Evolutionary conservation across 2,329 filamentous ascomycete species (phyloP).

Genomic region (Cercospora janseana): DNA sequence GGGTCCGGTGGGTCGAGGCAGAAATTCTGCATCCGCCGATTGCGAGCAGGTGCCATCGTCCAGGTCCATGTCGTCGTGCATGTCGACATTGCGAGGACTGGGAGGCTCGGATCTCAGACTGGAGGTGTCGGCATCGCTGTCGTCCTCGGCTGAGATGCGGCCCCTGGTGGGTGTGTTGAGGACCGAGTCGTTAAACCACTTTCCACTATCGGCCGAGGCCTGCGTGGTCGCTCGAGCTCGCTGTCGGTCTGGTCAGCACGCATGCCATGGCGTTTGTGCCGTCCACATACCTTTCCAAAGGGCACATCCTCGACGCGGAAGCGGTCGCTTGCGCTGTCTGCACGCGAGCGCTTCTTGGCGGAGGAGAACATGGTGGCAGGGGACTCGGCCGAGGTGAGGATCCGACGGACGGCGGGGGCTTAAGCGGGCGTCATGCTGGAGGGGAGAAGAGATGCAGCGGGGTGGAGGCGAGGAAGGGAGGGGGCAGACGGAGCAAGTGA

Average conservation of each 20-base stretch:
- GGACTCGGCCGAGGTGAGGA: constrained; percentile 4
- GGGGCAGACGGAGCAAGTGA: neutral
- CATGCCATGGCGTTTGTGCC: no score
- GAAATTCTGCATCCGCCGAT: constrained; percentile 22
- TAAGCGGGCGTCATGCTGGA: constrained; percentile 8
- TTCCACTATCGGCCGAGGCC: constrained; percentile 19
- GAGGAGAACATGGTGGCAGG: constrained; percentile 15
- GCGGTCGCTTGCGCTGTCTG: constrained; percentile 18
- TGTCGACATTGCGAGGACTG: constrained; percentile 33
- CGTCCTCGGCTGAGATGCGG: constrained; percentile 30
- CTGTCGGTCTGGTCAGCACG: constrained; percentile 19
- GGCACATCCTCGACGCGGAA: constrained; percentile 10
- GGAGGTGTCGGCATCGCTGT: constrained; percentile 35
- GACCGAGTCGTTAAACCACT: constrained; percentile 32
- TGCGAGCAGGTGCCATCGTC: constrained; percentile 27
- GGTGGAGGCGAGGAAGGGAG: neutral
- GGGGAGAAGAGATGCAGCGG: neutral
- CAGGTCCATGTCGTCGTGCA: constrained; percentile 31
- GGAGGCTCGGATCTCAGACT: constrained; percentile 36
- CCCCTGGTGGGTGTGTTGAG: constrained; percentile 30
- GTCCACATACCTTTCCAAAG: constrained; percentile 25
- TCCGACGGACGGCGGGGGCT: constrained; percentile 9
- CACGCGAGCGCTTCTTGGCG: constrained; percentile 23
- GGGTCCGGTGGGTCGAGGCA: constrained; percentile 9
- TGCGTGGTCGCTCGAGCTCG: constrained; percentile 24